Evolutionary conservation across 495 filamentous ascomycete species (phyloP).

Genomic region (Aspergillus diversus): DNA sequence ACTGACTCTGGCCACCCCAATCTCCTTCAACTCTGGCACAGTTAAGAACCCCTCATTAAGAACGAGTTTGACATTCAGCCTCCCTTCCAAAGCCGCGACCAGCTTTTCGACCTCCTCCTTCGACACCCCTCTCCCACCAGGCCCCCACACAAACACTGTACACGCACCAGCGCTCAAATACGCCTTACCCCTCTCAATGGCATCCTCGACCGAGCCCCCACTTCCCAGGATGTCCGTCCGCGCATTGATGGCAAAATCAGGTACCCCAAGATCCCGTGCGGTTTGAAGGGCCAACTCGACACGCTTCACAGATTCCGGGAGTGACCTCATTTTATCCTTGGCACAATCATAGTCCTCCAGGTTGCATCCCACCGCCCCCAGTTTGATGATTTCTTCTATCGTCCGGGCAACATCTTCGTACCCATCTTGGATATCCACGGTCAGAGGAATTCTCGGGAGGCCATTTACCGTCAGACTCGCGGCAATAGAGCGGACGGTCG

Average conservation of each 20-base stretch:
- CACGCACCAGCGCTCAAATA: constrained; percentile 50
- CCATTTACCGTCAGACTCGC: constrained; percentile 46
- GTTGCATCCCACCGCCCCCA: constrained; percentile 56
- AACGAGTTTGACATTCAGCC: constrained; percentile 46
- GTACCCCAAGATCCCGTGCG: constrained; percentile 43
- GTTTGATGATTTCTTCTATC: constrained; percentile 38
- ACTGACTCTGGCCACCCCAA: constrained; percentile 54
- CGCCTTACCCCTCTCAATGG: constrained; percentile 44
- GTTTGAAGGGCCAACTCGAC: constrained; percentile 37
- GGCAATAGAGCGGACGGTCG: constrained; percentile 83
- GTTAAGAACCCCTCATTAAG: constrained; percentile 30
- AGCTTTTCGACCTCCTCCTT: constrained; percentile 40
- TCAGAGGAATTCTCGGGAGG: constrained; percentile 38
- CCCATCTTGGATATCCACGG: constrained; percentile 57
- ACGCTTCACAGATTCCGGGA: constrained; percentile 41
- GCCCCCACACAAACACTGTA: constrained; percentile 55
- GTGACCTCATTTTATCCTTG: constrained; percentile 32
- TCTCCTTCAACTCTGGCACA: constrained; percentile 38
- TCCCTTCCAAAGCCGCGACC: constrained; percentile 35
- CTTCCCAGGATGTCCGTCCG: constrained; percentile 43
- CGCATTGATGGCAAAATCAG: constrained; percentile 56
- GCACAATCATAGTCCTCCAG: constrained; percentile 51
- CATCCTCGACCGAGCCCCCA: constrained; percentile 42
- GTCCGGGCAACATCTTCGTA: constrained; percentile 48
- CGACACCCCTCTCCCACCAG: constrained; percentile 32